Evolutionary conservation across 495 filamentous ascomycete genomes (phyloP).

Genomic region (Jackrogersella minutella): DNA sequence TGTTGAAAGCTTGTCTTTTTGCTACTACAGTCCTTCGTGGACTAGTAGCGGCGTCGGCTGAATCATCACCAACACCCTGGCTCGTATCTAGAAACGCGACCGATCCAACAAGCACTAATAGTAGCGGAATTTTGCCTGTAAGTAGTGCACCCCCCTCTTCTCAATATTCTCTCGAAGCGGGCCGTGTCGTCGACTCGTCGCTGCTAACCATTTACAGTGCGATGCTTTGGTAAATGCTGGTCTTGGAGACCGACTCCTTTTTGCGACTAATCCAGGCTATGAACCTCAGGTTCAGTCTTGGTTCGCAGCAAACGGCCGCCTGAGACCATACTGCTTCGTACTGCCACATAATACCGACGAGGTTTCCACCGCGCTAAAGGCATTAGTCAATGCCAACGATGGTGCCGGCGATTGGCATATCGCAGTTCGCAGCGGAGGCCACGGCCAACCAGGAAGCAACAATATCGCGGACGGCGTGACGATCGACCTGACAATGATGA

Average conservation of each 20-base stretch:
- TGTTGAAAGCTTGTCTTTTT: slow-evolving; percentile 12
- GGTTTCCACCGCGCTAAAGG: slow-evolving; percentile 49
- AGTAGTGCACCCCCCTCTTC: background rate
- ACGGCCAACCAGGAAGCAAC: slow-evolving; percentile 46
- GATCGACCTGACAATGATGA: slow-evolving; percentile 60
- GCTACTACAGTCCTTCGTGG: background rate
- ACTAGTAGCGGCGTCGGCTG: background rate
- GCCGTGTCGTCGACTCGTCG: no score
- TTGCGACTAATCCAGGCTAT: slow-evolving; percentile 32
- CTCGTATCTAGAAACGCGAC: slow-evolving; percentile 3
- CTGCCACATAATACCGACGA: slow-evolving; percentile 46
- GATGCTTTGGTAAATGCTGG: slow-evolving; percentile 34
- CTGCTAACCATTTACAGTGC: slow-evolving; percentile 31
- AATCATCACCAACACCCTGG: background rate
- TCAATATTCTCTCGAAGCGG: no score
- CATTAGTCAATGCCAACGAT: slow-evolving; percentile 39
- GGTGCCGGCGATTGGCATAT: slow-evolving; percentile 52
- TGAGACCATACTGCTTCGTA: slow-evolving; percentile 50
- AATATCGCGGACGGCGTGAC: slow-evolving; percentile 58
- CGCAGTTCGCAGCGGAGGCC: slow-evolving; percentile 60
- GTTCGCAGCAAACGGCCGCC: slow-evolving; percentile 55
- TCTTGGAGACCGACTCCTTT: slow-evolving; percentile 37
- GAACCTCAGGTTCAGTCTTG: slow-evolving; percentile 43
- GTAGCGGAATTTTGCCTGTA: slow-evolving; percentile 18
- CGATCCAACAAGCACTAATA: background rate